A percentile compares a stretch with the other conserved stretches of the same genome.
phyloP scores from a whole-genome alignment of 2,329 filamentous ascomycete genomes.

The Diaporthe ilicicola region DNA sequence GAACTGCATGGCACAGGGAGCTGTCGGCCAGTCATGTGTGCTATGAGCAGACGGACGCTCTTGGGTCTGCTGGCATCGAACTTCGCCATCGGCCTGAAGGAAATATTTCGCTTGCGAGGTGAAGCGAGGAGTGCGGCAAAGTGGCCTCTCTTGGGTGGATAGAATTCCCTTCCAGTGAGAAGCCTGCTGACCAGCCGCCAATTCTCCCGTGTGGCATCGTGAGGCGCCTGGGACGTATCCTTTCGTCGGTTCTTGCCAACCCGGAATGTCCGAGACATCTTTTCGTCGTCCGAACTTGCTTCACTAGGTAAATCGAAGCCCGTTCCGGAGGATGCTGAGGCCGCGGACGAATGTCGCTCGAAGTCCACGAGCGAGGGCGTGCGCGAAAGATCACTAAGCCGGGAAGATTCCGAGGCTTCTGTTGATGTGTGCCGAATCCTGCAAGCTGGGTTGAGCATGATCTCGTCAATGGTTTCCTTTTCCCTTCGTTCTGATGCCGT shows the following conservation, averaged over 20 bases:
- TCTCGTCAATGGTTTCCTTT: conserved; percentile 11
- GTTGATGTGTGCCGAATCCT: background rate
- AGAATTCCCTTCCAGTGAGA: background rate
- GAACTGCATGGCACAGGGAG: background rate
- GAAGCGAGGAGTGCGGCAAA: background rate
- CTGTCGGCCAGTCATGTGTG: conserved; percentile 16
- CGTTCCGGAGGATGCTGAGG: background rate
- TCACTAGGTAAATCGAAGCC: too few species aligned
- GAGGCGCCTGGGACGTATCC: background rate
- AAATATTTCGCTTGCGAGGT: background rate
- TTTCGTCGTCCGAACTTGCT: background rate
- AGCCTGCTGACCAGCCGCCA: background rate
- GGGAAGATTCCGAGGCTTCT: background rate
- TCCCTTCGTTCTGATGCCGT: background rate
- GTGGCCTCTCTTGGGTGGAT: conserved; percentile 1
- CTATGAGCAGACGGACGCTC: conserved; percentile 18
- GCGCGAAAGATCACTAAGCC: background rate
- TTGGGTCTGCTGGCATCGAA: background rate
- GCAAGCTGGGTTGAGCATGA: background rate
- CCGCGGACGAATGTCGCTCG: background rate
- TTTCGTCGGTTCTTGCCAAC: background rate
- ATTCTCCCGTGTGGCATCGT: background rate
- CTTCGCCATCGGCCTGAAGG: background rate
- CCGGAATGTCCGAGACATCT: fast-evolving
- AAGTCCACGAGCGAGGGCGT: background rate